Conservation (phyloP, 768 basidiomycete genomes). For the Baorangia bicolor region DNA sequence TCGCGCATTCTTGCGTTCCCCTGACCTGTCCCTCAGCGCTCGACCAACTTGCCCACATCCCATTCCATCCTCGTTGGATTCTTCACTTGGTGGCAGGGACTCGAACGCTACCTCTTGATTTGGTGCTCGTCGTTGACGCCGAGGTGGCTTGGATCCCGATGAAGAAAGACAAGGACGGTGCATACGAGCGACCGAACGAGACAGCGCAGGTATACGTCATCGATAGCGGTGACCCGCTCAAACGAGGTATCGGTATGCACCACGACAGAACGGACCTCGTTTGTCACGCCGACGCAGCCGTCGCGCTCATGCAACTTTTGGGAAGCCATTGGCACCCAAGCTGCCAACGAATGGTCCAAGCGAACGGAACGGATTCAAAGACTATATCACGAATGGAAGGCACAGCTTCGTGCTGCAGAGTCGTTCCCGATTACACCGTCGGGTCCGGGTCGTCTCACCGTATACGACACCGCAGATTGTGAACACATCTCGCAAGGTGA, state of each 20-base stretch:
- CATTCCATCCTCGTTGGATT: conserved; percentile 55
- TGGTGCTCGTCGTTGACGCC: conserved; percentile 62
- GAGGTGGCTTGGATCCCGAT: conserved; percentile 66
- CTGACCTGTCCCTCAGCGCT: conserved; percentile 48
- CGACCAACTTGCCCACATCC: conserved; percentile 54
- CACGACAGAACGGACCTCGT: conserved; percentile 56
- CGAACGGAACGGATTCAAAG: conserved; percentile 16
- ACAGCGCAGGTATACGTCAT: conserved; percentile 56
- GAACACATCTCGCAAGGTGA: conserved; percentile 43
- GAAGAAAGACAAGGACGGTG: conserved; percentile 37
- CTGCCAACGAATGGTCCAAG: conserved; percentile 10
- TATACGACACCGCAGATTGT: conserved; percentile 50
- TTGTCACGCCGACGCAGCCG: conserved; percentile 54
- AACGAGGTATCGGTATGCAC: conserved; percentile 45
- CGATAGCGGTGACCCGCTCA: conserved; percentile 63
- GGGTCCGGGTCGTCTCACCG: conserved; percentile 11
- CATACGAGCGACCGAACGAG: conserved; percentile 34
- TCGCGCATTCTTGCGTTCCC: conserved; percentile 52
- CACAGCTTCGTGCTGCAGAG: conserved; percentile 34
- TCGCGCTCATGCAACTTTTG: conserved; percentile 54
- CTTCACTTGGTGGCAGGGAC: conserved; percentile 44
- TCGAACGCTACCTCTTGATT: conserved; percentile 54
- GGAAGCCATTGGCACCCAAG: conserved; percentile 16
- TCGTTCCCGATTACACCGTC: conserved; percentile 18
- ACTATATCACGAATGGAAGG: conserved; percentile 29